Conservation (phyloP, 306 rosid species). For the Inga leiocalycina region DNA sequence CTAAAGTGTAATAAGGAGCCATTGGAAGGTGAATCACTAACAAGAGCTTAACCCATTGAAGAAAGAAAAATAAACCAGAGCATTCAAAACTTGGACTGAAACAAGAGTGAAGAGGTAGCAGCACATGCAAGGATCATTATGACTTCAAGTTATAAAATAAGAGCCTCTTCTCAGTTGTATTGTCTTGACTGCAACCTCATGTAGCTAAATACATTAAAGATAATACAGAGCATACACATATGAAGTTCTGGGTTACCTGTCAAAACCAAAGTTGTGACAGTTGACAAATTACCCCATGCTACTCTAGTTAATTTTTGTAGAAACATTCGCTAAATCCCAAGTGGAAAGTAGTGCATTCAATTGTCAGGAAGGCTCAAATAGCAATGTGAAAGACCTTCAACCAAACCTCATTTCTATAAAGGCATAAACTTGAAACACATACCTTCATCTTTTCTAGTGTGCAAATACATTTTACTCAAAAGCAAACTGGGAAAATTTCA, state of each 20-base stretch:
- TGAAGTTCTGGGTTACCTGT: background rate
- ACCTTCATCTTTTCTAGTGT: background rate
- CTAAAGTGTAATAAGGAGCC: background rate
- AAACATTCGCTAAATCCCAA: background rate
- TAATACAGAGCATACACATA: background rate
- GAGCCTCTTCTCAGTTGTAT: background rate
- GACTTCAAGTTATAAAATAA: constrained; percentile 12
- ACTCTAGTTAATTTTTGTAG: background rate
- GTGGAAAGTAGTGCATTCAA: background rate
- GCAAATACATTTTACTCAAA: background rate
- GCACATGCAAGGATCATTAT: background rate
- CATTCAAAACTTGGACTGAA: constrained; percentile 9
- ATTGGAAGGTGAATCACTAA: background rate
- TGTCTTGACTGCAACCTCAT: background rate
- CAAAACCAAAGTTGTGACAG: background rate
- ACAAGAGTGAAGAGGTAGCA: background rate
- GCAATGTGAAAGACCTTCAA: background rate
- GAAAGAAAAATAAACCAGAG: constrained; percentile 9
- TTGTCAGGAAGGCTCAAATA: background rate
- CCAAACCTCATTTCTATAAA: background rate
- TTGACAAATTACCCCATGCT: background rate
- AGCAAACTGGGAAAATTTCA: background rate
- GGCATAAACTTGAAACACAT: background rate
- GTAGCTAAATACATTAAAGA: background rate
- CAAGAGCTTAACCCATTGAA: constrained; percentile 2